Base-by-base conservation (phyloP, 2,329 filamentous ascomycete genomes). In the Colletotrichum lindemuthianum region DNA sequence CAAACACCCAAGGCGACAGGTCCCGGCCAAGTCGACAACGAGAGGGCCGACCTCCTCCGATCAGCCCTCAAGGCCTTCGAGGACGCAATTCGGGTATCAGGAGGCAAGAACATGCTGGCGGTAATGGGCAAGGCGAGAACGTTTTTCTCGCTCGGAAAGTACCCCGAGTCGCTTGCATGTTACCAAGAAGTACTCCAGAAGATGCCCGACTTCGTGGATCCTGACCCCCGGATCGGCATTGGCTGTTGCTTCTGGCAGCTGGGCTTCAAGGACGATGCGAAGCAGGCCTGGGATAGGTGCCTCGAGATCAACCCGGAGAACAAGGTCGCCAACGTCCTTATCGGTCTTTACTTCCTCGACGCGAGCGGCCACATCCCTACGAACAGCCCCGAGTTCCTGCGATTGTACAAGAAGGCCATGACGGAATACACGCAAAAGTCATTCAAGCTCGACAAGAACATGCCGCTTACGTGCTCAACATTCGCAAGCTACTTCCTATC, bases 161-260 rank as follows among this genome's bases (percentile, higher is more conserved):
- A 92, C 72, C 84, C 89, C 1, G 93, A 98, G 57, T 91, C 96
- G 12, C 79, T 98, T 56, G 86, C 91, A 65, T 84, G 87, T 32
- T 99, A 98, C 75, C 96, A 99, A 78, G 91, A 92, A 65, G 93
- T 93, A 13, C 81, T 99, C 54, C 84, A 89, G 71, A 93, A 91
- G 77, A 93, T 94, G 82, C 96, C 96, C 2, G 89, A 92, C 69
- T 84, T 98, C 72, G 88, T 91, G 45, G 96, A 99, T 72, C 96
- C 96, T 0, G 96, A 99, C 76, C 96, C 96, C 70, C 88, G 96
- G 70, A 95, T 99, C 70, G 96, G 96, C 59, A 95, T 99, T 72
- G 96, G 96, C 49, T 96, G 93, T 77, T 99, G 96, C 81, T 90
- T 97, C 76, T 99, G 96, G 96, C 92, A 97, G 76, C 84, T 99